These are phyloP conservation scores for Przewalskia tangutica DNA, from an alignment of 257 asterid genomes.

Conservation along the genomic window DNA sequence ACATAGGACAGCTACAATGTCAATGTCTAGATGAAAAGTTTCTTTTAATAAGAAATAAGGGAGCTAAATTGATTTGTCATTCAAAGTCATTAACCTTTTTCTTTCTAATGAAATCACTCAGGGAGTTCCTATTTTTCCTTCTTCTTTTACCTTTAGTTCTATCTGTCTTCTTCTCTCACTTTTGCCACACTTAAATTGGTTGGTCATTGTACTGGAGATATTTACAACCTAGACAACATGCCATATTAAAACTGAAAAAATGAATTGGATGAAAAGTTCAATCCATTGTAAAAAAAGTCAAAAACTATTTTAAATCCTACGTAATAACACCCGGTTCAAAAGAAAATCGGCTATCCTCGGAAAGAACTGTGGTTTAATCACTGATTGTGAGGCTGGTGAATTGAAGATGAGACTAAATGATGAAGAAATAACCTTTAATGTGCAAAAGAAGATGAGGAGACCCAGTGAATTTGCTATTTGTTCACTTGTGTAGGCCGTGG, in stretches of 20 bases:
- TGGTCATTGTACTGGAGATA: neutral
- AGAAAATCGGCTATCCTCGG: too few relatives aligned
- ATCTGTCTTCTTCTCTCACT: neutral
- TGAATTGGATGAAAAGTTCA: neutral
- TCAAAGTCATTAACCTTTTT: neutral
- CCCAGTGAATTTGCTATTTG: neutral
- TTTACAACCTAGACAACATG: neutral
- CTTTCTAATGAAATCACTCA: neutral
- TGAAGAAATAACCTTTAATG: neutral
- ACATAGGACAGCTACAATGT: neutral
- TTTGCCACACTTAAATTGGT: neutral
- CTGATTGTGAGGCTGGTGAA: neutral
- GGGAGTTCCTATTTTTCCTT: neutral
- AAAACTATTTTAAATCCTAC: too few relatives aligned
- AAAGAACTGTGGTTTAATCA: too few relatives aligned
- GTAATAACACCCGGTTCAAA: too few relatives aligned
- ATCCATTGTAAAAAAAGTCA: neutral
- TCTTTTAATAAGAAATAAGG: neutral
- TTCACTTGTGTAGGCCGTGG: neutral
- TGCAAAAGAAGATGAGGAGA: neutral
- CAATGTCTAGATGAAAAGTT: neutral
- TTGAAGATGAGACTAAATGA: neutral
- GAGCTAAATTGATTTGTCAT: neutral
- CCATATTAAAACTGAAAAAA: neutral
- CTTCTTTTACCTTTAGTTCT: neutral